phyloP scores from a whole-genome alignment of 257 asterid genomes.

The Mitragyna speciosa region DNA sequence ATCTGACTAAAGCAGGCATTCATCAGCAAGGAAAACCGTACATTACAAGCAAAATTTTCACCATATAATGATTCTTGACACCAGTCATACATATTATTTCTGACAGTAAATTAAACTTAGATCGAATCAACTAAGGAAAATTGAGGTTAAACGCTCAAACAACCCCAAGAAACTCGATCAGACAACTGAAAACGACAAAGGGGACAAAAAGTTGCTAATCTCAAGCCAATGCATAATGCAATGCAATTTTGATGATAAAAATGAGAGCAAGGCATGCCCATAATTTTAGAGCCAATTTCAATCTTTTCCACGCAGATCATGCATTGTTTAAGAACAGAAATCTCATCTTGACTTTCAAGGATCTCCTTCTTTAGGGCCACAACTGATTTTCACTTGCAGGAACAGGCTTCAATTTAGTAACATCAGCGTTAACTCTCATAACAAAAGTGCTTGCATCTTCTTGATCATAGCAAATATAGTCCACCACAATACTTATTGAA shows the following conservation, averaged over 20 bases:
- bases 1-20: too few relatives aligned
- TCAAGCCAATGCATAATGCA: slow-evolving; percentile 18
- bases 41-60: too few relatives aligned
- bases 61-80: too few relatives aligned
- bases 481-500: neutral
- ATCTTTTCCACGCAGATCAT: slow-evolving; percentile 19
- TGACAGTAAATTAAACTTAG: too few relatives aligned
- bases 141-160: neutral
- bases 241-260: slow-evolving; percentile 18
- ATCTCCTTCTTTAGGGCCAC: slow-evolving; percentile 1
- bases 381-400: neutral
- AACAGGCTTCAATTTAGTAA: neutral
- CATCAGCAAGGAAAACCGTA: too few relatives aligned
- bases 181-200: slow-evolving; percentile 13
- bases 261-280: slow-evolving; percentile 27
- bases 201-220: slow-evolving; percentile 17
- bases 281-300: slow-evolving; percentile 1
- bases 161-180: neutral
- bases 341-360: slow-evolving; percentile 5
- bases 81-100: too few relatives aligned
- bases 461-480: neutral
- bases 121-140: neutral
- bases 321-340: slow-evolving; percentile 4
- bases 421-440: neutral
- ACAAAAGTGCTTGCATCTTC: neutral